Evolutionary conservation across 2,329 filamentous ascomycete species (phyloP).

Genomic region (Colletotrichum sp.): DNA sequence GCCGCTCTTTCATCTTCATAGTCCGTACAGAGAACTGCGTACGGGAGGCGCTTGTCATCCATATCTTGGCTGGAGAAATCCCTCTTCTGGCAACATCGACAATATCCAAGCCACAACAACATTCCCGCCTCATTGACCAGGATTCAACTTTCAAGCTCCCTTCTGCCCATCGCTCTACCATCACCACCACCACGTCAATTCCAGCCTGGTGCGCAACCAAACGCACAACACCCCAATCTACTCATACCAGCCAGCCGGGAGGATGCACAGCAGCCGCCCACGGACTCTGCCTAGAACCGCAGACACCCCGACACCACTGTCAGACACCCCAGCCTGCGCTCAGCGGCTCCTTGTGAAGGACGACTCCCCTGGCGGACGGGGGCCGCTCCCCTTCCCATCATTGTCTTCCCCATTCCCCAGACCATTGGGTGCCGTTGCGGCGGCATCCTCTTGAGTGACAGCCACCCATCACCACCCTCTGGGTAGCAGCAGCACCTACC

Average conservation of each 20-base stretch:
- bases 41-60: background rate
- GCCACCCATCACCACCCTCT: background rate
- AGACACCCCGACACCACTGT: background rate
- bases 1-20: background rate
- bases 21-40: background rate
- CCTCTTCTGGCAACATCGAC: background rate
- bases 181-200: background rate
- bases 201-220: background rate
- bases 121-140: background rate
- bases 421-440: slow-evolving; percentile 6
- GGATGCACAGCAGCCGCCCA: background rate
- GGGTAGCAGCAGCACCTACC: background rate
- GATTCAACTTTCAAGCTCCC: background rate
- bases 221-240: background rate
- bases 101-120: background rate
- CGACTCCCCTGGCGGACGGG: background rate
- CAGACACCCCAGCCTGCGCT: background rate
- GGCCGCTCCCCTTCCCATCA: background rate
- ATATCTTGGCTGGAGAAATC: background rate
- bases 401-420: background rate
- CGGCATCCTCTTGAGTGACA: slow-evolving; percentile 9
- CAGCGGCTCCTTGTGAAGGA: background rate
- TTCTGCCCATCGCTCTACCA: background rate
- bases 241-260: background rate
- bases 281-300: background rate